phyloP scores from a whole-genome alignment of 306 rosid species.

The Cicer pinnatifidum region DNA sequence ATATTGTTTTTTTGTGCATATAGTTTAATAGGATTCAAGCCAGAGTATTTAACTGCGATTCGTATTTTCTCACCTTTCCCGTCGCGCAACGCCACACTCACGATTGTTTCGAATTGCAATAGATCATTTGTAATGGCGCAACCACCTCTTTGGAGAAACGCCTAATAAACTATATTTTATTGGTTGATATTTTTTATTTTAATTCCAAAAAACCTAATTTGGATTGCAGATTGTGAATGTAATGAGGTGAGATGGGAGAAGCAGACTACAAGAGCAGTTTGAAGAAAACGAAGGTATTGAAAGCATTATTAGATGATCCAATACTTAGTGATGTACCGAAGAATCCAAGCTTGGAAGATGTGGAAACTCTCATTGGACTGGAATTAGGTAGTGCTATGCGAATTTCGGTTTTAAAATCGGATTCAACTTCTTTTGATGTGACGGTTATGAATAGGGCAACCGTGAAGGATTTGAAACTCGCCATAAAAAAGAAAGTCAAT shows the following conservation, averaged over 20 bases:
- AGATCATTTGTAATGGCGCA: neutral
- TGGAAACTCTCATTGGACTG: slow-evolving; percentile 76
- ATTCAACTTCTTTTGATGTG: slow-evolving; percentile 66
- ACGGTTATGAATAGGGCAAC: slow-evolving; percentile 72
- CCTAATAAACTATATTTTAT: neutral
- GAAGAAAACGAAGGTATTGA: slow-evolving; percentile 67
- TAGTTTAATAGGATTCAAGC: neutral
- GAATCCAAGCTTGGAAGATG: slow-evolving; percentile 72
- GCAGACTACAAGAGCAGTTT: slow-evolving; percentile 57
- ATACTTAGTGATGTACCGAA: slow-evolving; percentile 72
- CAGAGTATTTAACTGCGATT: neutral
- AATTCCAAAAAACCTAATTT: no score
- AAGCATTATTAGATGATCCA: slow-evolving; percentile 61
- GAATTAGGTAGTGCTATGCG: slow-evolving; percentile 94
- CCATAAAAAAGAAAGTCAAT: slow-evolving; percentile 74
- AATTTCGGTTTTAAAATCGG: slow-evolving; percentile 63
- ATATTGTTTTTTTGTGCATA: neutral
- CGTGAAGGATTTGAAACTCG: slow-evolving; percentile 76
- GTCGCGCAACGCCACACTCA: neutral
- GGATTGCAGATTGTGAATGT: neutral
- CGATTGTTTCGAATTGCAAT: neutral
- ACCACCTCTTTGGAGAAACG: neutral
- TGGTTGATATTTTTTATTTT: no score
- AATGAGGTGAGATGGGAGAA: slow-evolving; percentile 26
- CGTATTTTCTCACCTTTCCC: neutral